Evolutionary conservation across 2,329 filamentous ascomycete species (phyloP).

Genomic region (Penicillium sp.): DNA sequence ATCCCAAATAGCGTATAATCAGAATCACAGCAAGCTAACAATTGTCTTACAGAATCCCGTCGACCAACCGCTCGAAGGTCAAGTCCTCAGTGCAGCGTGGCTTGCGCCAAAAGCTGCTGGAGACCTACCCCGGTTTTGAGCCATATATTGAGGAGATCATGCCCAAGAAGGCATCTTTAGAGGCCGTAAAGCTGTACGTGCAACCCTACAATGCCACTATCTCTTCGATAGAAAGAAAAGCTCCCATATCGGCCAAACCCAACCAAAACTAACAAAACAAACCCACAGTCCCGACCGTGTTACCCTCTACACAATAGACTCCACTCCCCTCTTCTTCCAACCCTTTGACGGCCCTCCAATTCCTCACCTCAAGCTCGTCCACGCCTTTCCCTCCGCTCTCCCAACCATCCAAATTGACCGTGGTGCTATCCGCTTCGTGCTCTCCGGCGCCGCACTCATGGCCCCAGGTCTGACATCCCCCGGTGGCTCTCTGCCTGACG

Average conservation of each 20-base stretch:
- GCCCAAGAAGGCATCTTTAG: conserved; percentile 89
- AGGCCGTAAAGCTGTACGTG: conserved; percentile 77
- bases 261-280: neutral
- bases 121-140: conserved; percentile 81
- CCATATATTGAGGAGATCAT: conserved; percentile 91
- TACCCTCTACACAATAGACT: conserved; percentile 80
- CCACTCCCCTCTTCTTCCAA: conserved; percentile 86
- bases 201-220: neutral
- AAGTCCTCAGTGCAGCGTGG: conserved; percentile 92
- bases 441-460: conserved; percentile 93
- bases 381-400: conserved; percentile 84
- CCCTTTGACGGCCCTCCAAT: conserved; percentile 74
- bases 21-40: conserved; percentile 1
- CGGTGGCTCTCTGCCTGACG: conserved; percentile 74
- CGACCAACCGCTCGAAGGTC: conserved; percentile 87
- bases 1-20: neutral
- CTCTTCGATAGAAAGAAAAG: neutral
- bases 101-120: conserved; percentile 77
- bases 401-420: conserved; percentile 86
- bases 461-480: conserved; percentile 84
- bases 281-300: conserved; percentile 72
- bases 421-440: conserved; percentile 93
- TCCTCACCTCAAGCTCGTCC: conserved; percentile 85
- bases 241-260: neutral
- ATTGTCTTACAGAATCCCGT: conserved; percentile 60